phyloP scores from a whole-genome alignment of 306 rosid species.

The Begonia masoniana region DNA sequence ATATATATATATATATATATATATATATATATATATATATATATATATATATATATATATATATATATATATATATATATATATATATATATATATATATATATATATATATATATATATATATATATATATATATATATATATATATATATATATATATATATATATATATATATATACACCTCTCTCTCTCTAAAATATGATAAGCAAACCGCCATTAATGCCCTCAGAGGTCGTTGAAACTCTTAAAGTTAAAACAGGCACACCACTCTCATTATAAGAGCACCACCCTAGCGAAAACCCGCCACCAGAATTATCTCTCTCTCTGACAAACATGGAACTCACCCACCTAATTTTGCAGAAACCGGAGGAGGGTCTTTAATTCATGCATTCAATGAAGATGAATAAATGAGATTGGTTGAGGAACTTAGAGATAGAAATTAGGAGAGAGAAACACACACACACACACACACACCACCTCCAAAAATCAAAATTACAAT shows the following conservation, averaged over 20 bases:
- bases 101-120: too few species aligned
- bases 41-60: too few species aligned
- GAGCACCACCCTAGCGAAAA: conserved; percentile 5
- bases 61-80: too few species aligned
- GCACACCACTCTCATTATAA: conserved; percentile 2
- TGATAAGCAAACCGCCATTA: conserved; percentile 29
- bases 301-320: conserved; percentile 2
- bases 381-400: conserved; percentile 29
- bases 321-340: conserved; percentile 6
- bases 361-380: conserved; percentile 24
- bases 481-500: too few species aligned
- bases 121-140: too few species aligned
- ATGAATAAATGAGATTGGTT: conserved; percentile 74
- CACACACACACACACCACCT: neutral
- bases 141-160: too few species aligned
- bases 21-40: too few species aligned
- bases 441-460: neutral
- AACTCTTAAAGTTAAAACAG: conserved; percentile 13
- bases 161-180: too few species aligned
- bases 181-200: conserved; percentile 14
- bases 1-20: too few species aligned
- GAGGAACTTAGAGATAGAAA: conserved; percentile 30
- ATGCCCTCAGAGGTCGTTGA: conserved; percentile 55
- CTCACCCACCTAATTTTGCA: conserved; percentile 21
- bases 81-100: too few species aligned